phyloP scores from a whole-genome alignment of 345 rosid genomes.

The Angophora floribunda region DNA sequence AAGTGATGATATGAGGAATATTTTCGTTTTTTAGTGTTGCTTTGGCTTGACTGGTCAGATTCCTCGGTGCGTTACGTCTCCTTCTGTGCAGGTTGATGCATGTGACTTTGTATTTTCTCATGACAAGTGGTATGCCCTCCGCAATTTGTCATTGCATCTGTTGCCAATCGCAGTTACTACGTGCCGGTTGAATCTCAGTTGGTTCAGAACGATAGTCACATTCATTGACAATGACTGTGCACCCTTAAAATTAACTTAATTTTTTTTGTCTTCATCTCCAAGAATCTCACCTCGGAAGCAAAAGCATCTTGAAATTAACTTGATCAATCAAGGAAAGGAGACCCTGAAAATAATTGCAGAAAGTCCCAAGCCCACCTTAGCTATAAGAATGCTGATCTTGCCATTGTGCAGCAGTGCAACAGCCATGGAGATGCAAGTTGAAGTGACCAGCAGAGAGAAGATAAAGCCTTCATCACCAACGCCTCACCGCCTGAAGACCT shows the following conservation, averaged over 20 bases:
- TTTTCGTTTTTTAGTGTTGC: too few relatives aligned
- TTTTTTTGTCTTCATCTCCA: neutral
- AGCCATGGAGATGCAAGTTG: neutral
- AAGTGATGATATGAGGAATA: too few relatives aligned
- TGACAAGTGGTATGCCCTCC: too few relatives aligned
- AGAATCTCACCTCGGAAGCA: neutral
- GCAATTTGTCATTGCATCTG: too few relatives aligned
- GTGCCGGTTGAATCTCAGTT: too few relatives aligned
- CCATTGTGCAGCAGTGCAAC: neutral
- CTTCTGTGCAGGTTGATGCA: too few relatives aligned
- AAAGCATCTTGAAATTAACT: neutral
- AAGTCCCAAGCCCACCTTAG: neutral
- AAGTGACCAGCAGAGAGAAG: neutral
- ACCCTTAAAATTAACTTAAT: neutral
- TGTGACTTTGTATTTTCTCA: too few relatives aligned
- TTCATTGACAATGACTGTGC: neutral
- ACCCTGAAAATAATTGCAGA: neutral
- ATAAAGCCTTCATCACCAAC: conserved; percentile 2
- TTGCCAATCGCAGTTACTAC: too few relatives aligned
- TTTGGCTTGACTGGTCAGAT: too few relatives aligned
- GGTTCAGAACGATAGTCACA: neutral
- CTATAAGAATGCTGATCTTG: neutral
- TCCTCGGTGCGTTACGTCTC: too few relatives aligned
- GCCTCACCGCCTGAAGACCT: neutral
- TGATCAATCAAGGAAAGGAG: neutral